These are phyloP conservation scores for Porphyrellus cyaneotinctus DNA, from an alignment of 768 basidiomycete genomes.

Conservation along the genomic window DNA sequence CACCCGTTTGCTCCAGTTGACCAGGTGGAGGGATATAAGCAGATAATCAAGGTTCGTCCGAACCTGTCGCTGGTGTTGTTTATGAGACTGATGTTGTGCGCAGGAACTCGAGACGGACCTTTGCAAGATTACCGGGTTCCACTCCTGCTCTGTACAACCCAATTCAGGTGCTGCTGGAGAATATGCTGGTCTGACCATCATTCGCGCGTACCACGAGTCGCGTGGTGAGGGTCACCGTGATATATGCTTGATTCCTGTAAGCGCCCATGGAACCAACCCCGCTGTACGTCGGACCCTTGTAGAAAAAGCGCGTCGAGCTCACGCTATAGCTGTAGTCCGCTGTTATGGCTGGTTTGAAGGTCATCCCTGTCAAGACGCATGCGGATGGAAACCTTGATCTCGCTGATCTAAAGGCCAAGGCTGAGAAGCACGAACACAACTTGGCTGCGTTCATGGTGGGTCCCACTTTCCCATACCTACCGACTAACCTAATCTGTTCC, in stretches of 20 bases:
- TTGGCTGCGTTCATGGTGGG: constrained; percentile 94
- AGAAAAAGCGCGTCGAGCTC: constrained; percentile 8
- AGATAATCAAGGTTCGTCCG: constrained; percentile 64
- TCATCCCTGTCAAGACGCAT: constrained; percentile 90
- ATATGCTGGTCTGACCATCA: constrained; percentile 92
- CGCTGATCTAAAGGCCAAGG: constrained; percentile 79
- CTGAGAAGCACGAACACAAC: constrained; percentile 85
- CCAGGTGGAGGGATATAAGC: constrained; percentile 84
- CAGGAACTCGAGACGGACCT: constrained; percentile 90
- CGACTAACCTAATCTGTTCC: constrained; percentile 4
- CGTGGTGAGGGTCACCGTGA: constrained; percentile 82
- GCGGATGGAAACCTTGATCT: constrained; percentile 87
- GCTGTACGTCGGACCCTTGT: constrained; percentile 54
- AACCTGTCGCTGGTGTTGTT: background rate
- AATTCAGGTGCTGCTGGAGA: constrained; percentile 99
- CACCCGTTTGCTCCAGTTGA: constrained; percentile 92
- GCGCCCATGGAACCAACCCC: constrained; percentile 98
- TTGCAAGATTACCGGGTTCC: constrained; percentile 94
- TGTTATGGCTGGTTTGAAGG: constrained; percentile 95
- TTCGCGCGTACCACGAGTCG: constrained; percentile 91
- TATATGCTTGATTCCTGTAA: constrained; percentile 90
- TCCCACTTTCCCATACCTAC: constrained; percentile 7
- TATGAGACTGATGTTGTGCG: constrained; percentile 8
- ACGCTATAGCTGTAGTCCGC: constrained; percentile 62
- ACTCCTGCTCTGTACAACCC: constrained; percentile 93